These are phyloP conservation scores for Gomphus bonarii DNA, from an alignment of 1,284 basidiomycete genomes.

Conservation along the genomic window DNA sequence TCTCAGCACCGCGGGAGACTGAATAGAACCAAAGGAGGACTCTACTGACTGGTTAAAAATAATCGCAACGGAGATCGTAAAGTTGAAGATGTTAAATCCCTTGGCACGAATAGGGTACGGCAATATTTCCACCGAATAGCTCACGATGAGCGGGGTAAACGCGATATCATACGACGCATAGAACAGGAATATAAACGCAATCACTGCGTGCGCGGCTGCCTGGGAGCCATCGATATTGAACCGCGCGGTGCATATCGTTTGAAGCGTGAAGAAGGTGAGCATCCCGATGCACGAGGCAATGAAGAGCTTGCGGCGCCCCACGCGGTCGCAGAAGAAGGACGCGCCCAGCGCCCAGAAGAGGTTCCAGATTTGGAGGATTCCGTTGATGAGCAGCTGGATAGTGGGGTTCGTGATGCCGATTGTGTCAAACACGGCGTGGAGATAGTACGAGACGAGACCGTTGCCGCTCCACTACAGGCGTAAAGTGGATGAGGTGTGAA, in stretches of 20 bases:
- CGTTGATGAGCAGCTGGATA: constrained; percentile 61
- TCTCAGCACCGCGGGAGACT: not conserved
- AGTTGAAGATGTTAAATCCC: constrained; percentile 66
- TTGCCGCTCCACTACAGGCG: constrained; percentile 52
- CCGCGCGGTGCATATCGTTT: constrained; percentile 61
- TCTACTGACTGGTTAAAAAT: constrained; percentile 54
- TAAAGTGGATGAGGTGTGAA: not conserved
- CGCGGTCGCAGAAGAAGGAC: constrained; percentile 44
- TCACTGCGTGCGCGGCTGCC: constrained; percentile 51
- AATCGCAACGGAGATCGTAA: constrained; percentile 52
- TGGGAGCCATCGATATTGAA: constrained; percentile 36
- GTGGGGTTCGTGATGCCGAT: constrained; percentile 60
- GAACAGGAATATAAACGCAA: constrained; percentile 71
- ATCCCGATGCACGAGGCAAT: constrained; percentile 55
- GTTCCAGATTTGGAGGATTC: constrained; percentile 70
- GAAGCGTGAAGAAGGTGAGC: constrained; percentile 57
- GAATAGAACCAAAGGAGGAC: not conserved
- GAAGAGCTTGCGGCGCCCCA: constrained; percentile 59
- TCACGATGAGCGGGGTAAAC: constrained; percentile 64
- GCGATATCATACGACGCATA: constrained; percentile 63
- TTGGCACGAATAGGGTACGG: constrained; percentile 67
- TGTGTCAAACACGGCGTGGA: constrained; percentile 57
- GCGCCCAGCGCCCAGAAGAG: constrained; percentile 50
- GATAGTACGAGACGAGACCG: constrained; percentile 68
- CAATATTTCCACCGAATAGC: constrained; percentile 67